Percentiles rank a stretch among this genome's conserved stretches.
phyloP scores from a whole-genome alignment of 179 eudicot species.

The Silene noctiflora region DNA sequence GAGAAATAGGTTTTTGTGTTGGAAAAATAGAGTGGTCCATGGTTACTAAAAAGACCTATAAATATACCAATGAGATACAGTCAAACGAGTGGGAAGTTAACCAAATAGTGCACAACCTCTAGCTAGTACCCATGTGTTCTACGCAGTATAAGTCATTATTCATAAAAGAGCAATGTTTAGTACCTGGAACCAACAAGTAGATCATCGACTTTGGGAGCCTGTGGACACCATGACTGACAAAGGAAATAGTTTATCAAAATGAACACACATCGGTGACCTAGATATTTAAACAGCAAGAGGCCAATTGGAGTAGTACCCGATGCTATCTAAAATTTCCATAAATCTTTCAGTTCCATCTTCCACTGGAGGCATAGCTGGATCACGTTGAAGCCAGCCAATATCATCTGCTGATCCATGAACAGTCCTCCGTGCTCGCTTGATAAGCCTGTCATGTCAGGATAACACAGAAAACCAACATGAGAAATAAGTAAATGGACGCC shows the following conservation, averaged over 20 bases:
- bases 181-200: conserved; percentile 95
- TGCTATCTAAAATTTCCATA: conserved; percentile 75
- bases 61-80: conserved; percentile 12
- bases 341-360: conserved; percentile 92
- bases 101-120: conserved; percentile 9
- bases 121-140: not conserved
- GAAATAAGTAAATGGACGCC: conserved; percentile 11
- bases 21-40: conserved; percentile 86
- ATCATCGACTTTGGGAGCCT: conserved; percentile 75
- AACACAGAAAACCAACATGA: conserved; percentile 12
- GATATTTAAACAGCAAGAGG: conserved; percentile 4
- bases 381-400: conserved; percentile 91
- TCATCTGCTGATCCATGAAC: conserved; percentile 95
- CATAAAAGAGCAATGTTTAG: conserved; percentile 4
- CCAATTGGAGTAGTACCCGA: conserved; percentile 45
- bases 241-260: conserved; percentile 20
- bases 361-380: conserved; percentile 73
- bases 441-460: conserved; percentile 46
- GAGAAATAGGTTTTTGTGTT: conserved; percentile 70
- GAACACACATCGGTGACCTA: not conserved
- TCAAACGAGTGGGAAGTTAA: not conserved
- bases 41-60: conserved; percentile 96
- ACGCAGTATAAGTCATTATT: conserved; percentile 5
- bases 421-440: conserved; percentile 73
- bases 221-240: conserved; percentile 90